Conservation (phyloP, 23 red algal genomes). For the Pyropia haitanensis region DNA sequence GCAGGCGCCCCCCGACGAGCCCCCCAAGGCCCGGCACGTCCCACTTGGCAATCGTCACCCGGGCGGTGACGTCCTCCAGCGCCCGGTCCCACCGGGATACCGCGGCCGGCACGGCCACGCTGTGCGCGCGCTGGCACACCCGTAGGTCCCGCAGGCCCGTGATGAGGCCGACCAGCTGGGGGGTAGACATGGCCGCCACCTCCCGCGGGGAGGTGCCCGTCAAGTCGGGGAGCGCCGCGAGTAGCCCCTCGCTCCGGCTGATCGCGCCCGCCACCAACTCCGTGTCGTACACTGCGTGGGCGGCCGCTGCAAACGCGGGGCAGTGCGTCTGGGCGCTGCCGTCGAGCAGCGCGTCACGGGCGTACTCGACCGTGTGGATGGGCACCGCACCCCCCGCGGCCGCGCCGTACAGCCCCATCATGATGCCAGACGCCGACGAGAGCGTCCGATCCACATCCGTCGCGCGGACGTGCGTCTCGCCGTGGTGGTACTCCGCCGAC, state of each 20-base stretch:
- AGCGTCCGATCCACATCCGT: slow-evolving; percentile 47
- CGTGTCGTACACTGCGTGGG: neutral
- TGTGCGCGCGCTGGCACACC: slow-evolving; percentile 27
- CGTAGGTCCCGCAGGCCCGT: slow-evolving; percentile 23
- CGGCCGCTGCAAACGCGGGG: neutral
- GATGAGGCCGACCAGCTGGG: slow-evolving; percentile 1
- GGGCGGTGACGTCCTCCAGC: slow-evolving; percentile 13
- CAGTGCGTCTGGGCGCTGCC: slow-evolving; percentile 11
- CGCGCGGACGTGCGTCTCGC: slow-evolving; percentile 31
- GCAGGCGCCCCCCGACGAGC: slow-evolving; percentile 30
- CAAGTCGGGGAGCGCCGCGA: slow-evolving; percentile 6
- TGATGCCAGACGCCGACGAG: slow-evolving; percentile 2
- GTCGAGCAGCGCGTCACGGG: slow-evolving; percentile 8
- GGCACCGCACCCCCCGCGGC: neutral
- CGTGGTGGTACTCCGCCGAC: slow-evolving; percentile 12
- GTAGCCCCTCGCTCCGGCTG: neutral
- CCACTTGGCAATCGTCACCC: slow-evolving; percentile 30
- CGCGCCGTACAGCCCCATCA: slow-evolving; percentile 19
- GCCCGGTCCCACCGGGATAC: slow-evolving; percentile 10
- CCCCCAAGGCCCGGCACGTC: slow-evolving; percentile 11
- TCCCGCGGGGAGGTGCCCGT: neutral
- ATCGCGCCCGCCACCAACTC: slow-evolving; percentile 1
- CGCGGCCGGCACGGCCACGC: neutral
- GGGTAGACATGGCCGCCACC: slow-evolving; percentile 2
- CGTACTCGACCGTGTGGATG: slow-evolving; percentile 12